These are phyloP conservation scores for Eragrostis nindensis DNA, from an alignment of 176 grass and related monocot genomes.

Conservation along the genomic window DNA sequence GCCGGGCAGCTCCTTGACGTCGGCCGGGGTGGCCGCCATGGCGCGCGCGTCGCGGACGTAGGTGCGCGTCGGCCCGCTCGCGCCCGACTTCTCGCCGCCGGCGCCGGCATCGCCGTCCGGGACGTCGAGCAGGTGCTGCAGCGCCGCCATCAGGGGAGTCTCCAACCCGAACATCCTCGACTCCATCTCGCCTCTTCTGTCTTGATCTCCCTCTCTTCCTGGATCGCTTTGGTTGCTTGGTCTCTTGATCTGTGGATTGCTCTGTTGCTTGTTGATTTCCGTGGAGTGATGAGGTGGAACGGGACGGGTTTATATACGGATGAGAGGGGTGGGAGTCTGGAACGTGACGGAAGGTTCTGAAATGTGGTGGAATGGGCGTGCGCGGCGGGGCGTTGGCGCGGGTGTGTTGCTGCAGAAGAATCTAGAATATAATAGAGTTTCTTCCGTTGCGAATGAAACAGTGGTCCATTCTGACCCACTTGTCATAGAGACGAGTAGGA, in stretches of 20 bases:
- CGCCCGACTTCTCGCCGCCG: constrained; percentile 47
- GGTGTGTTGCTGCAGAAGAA: neutral
- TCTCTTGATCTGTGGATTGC: neutral
- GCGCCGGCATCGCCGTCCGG: constrained; percentile 51
- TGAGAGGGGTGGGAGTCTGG: neutral
- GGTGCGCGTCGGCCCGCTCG: constrained; percentile 43
- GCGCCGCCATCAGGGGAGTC: constrained; percentile 57
- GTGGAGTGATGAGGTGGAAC: neutral
- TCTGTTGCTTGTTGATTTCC: neutral
- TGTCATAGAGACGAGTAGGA: neutral
- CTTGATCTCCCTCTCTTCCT: neutral
- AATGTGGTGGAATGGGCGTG: constrained; percentile 13
- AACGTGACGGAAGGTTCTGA: constrained; percentile 59
- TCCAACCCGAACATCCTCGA: constrained; percentile 59
- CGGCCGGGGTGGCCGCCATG: constrained; percentile 80
- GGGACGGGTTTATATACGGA: constrained; percentile 14
- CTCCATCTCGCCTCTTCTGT: constrained; percentile 36
- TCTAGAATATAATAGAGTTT: constrained; percentile 27
- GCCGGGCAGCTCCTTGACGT: constrained; percentile 70
- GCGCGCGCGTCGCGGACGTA: constrained; percentile 83
- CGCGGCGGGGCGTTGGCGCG: neutral
- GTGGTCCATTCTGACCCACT: neutral
- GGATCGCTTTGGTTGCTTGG: neutral
- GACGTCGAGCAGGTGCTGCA: constrained; percentile 66
- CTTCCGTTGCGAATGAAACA: neutral